phyloP scores from a whole-genome alignment of 495 filamentous ascomycete genomes.

The Neurospora cerealis region DNA sequence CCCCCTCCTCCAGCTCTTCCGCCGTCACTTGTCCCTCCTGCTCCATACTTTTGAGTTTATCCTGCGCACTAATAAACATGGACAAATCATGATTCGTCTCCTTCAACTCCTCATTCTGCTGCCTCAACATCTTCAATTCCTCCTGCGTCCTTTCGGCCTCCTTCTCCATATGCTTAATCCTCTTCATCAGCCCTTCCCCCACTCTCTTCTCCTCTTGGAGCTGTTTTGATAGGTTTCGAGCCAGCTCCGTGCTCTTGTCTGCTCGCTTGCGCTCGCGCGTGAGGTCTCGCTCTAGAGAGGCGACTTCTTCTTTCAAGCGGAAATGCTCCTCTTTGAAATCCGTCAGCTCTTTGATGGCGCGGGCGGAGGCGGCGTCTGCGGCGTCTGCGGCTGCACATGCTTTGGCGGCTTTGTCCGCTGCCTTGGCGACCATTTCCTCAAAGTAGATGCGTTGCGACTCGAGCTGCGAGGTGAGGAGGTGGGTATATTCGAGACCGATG shows the following conservation, averaged over 20 bases:
- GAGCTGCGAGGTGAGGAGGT: constrained; percentile 82
- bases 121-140: constrained; percentile 38
- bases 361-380: constrained; percentile 40
- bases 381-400: constrained; percentile 56
- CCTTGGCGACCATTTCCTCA: constrained; percentile 84
- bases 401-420: constrained; percentile 79
- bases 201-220: constrained; percentile 85
- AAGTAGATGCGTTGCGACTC: constrained; percentile 90
- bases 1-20: constrained; percentile 41
- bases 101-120: constrained; percentile 51
- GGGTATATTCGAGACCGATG: constrained; percentile 88
- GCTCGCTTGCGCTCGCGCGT: constrained; percentile 56
- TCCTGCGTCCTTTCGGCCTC: constrained; percentile 43
- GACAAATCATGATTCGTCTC: constrained; percentile 86
- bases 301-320: constrained; percentile 48
- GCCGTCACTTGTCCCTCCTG: constrained; percentile 50
- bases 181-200: constrained; percentile 63
- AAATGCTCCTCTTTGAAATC: constrained; percentile 46
- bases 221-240: constrained; percentile 63
- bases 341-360: constrained; percentile 39
- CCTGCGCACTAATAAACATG: constrained; percentile 77
- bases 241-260: constrained; percentile 61
- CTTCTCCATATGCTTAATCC: constrained; percentile 56
- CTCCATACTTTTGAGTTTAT: constrained; percentile 66
- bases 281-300: constrained; percentile 58